Evolutionary conservation across 768 basidiomycete species (phyloP).

Genomic region (Nevesoporus exiguus): DNA sequence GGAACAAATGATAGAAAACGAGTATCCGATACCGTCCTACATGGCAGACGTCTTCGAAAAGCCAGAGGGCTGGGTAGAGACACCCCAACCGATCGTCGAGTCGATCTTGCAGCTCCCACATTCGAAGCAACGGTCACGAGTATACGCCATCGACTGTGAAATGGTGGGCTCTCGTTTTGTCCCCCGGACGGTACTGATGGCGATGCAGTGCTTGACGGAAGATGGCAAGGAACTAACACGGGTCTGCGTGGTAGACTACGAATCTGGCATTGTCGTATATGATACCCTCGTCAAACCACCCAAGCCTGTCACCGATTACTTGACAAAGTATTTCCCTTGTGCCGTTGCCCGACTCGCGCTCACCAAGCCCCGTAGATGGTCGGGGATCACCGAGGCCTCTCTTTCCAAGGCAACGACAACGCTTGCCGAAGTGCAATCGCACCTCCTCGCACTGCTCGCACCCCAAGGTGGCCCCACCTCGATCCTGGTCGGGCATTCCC

Average conservation of each 20-base stretch:
- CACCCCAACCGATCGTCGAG: slow-evolving; percentile 46
- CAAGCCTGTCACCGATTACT: slow-evolving; percentile 83
- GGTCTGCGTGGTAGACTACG: slow-evolving; percentile 78
- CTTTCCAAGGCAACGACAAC: slow-evolving; percentile 73
- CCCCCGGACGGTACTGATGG: background rate
- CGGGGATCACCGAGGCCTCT: slow-evolving; percentile 82
- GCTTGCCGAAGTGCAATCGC: slow-evolving; percentile 70
- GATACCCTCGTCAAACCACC: slow-evolving; percentile 88
- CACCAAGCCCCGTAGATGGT: slow-evolving; percentile 57
- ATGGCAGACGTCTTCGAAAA: slow-evolving; percentile 68
- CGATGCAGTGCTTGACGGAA: slow-evolving; percentile 73
- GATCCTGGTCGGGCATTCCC: slow-evolving; percentile 90
- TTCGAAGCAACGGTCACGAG: slow-evolving; percentile 39
- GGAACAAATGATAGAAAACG: slow-evolving; percentile 92
- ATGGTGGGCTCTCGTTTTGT: slow-evolving; percentile 59
- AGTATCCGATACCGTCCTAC: slow-evolving; percentile 87
- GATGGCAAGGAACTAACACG: slow-evolving; percentile 88
- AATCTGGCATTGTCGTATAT: slow-evolving; percentile 69
- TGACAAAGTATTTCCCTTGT: slow-evolving; percentile 61
- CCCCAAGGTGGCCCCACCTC: slow-evolving; percentile 50
- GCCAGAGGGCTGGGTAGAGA: slow-evolving; percentile 78
- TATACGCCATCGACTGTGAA: slow-evolving; percentile 93
- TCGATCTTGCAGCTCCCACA: slow-evolving; percentile 31
- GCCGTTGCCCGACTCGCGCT: background rate
- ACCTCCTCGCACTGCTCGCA: slow-evolving; percentile 62